Evolutionary conservation across 2,329 filamentous ascomycete species (phyloP).

Genomic region (Coniosporium tulheliwenetii): DNA sequence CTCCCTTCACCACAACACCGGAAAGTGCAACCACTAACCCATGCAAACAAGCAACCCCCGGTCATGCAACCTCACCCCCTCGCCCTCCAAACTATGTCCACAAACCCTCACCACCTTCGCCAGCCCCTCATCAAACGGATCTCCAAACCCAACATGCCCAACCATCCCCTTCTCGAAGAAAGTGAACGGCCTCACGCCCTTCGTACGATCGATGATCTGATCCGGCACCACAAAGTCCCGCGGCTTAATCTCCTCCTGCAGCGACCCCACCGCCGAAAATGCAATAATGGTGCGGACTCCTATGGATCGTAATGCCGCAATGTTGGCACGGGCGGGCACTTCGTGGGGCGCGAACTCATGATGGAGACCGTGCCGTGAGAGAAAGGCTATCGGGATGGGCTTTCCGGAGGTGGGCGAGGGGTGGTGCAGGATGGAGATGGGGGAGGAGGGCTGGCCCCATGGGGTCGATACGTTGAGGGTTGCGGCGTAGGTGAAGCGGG

Average conservation of each 20-base stretch:
- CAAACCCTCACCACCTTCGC: constrained; percentile 64
- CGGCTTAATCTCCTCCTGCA: constrained; percentile 85
- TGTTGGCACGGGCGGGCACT: constrained; percentile 88
- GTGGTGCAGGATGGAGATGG: constrained; percentile 81
- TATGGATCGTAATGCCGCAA: constrained; percentile 83
- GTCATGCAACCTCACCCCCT: constrained; percentile 72
- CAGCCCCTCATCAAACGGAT: constrained; percentile 75
- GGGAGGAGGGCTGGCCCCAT: constrained; percentile 67
- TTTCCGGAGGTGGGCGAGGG: constrained; percentile 50
- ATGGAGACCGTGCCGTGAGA: constrained; percentile 78
- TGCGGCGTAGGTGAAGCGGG: constrained; percentile 74
- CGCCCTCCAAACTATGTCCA: constrained; percentile 62
- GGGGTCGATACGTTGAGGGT: constrained; percentile 64
- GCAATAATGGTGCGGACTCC: constrained; percentile 86
- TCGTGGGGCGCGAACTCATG: constrained; percentile 89
- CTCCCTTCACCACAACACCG: neutral
- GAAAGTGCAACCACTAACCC: constrained; percentile 39
- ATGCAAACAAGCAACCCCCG: constrained; percentile 82
- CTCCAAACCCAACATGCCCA: constrained; percentile 86
- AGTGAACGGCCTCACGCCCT: constrained; percentile 84
- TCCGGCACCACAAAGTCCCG: constrained; percentile 95
- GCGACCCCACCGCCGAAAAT: constrained; percentile 84
- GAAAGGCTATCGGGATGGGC: constrained; percentile 62
- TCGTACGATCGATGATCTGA: constrained; percentile 94
- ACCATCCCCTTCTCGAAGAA: constrained; percentile 92